Conservation (phyloP, 2,329 filamentous ascomycete genomes). For the Waltergamsia citrina region DNA sequence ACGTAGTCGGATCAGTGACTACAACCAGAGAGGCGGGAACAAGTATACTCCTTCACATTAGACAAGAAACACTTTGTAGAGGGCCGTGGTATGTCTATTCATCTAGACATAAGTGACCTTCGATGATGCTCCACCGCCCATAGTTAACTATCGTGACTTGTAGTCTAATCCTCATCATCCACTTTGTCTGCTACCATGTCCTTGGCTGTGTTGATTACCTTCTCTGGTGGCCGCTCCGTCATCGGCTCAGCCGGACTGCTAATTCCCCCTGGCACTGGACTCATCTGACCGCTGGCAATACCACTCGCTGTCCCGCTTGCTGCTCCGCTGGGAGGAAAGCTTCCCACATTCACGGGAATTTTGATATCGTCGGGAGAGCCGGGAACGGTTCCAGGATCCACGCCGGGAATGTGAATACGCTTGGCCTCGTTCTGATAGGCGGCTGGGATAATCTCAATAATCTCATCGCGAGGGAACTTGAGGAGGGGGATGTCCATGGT, state of each 20-base stretch:
- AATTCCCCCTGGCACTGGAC: slow-evolving; percentile 37
- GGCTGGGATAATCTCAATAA: slow-evolving; percentile 96
- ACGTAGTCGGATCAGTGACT: no score
- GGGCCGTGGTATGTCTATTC: no score
- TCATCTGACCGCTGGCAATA: slow-evolving; percentile 24
- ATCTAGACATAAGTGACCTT: no score
- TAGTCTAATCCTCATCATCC: slow-evolving; percentile 37
- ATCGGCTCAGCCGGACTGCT: slow-evolving; percentile 32
- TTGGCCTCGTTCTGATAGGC: slow-evolving; percentile 96
- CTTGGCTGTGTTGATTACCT: slow-evolving; percentile 38
- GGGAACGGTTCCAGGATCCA: slow-evolving; percentile 59
- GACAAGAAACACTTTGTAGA: no score
- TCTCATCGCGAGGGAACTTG: slow-evolving; percentile 90
- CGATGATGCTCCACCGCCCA: no score
- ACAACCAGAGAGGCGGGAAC: no score
- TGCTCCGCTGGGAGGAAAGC: slow-evolving; percentile 21
- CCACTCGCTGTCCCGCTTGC: slow-evolving; percentile 16
- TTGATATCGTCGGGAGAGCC: slow-evolving; percentile 69
- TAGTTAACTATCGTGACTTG: no score
- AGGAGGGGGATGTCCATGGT: slow-evolving; percentile 88
- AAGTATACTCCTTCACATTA: no score
- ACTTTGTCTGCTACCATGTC: slow-evolving; percentile 43
- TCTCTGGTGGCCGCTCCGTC: slow-evolving; percentile 35
- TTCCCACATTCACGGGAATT: slow-evolving; percentile 51
- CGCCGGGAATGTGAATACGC: slow-evolving; percentile 72